Percentiles rank a stretch among this genome's conserved stretches.
Conservation (phyloP, 2,329 filamentous ascomycete species). For the Xylariaceae sp. region DNA sequence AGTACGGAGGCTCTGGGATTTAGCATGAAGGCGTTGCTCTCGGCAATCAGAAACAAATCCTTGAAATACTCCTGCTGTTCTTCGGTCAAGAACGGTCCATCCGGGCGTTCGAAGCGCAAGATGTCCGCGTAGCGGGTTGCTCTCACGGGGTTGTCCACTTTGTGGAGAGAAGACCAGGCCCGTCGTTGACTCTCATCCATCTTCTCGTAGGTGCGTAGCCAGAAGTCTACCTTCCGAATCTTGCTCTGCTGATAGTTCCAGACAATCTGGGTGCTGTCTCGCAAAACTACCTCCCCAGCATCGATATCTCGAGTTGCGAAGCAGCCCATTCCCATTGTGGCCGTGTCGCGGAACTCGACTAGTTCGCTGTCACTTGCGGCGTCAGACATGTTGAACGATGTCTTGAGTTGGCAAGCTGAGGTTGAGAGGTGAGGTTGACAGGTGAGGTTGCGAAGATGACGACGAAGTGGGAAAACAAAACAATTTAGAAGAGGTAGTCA, state of each 20-base stretch:
- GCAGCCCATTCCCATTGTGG: conserved; percentile 4
- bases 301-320: conserved; percentile 16
- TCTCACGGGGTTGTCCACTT: background rate
- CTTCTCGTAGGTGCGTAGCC: conserved; percentile 4
- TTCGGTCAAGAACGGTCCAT: background rate
- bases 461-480: too few species aligned
- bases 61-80: background rate
- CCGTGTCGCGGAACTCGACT: conserved; percentile 9
- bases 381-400: background rate
- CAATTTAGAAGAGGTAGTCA: too few species aligned
- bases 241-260: background rate
- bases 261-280: conserved; percentile 1
- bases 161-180: conserved; percentile 2
- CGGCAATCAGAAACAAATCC: background rate
- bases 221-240: background rate
- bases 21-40: background rate
- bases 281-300: conserved; percentile 10
- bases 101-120: background rate
- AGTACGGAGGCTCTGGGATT: background rate
- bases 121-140: background rate
- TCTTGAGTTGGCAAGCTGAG: too few species aligned
- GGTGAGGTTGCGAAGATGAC: too few species aligned
- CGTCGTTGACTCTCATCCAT: background rate
- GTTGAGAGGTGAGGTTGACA: too few species aligned
- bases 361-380: background rate